These are phyloP conservation scores for Anthostomella pinea DNA, from an alignment of 2,329 filamentous ascomycete species.

Conservation along the genomic window DNA sequence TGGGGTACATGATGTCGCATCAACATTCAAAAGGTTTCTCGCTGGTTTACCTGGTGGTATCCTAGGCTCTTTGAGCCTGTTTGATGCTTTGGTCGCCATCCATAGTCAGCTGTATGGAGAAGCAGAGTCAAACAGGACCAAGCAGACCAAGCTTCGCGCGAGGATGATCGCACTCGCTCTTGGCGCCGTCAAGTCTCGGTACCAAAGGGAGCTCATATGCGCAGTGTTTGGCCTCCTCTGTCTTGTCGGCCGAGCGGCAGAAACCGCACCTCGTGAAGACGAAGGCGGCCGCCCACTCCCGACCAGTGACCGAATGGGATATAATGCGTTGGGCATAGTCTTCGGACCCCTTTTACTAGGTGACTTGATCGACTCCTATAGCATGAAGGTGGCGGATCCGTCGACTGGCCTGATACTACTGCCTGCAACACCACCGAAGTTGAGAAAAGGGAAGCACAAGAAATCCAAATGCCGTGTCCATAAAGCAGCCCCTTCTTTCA, in stretches of 20 bases:
- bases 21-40: conserved; percentile 64
- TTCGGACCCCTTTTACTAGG: conserved; percentile 64
- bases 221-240: conserved; percentile 65
- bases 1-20: conserved; percentile 63
- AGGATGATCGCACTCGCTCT: conserved; percentile 65
- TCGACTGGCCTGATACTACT: conserved; percentile 41
- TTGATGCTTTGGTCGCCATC: conserved; percentile 61
- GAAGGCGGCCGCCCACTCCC: conserved; percentile 49
- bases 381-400: conserved; percentile 43
- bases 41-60: conserved; percentile 63
- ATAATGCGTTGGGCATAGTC: conserved; percentile 58
- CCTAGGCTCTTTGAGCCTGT: conserved; percentile 58
- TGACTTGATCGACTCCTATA: conserved; percentile 52
- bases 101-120: conserved; percentile 53
- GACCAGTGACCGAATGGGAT: conserved; percentile 61
- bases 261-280: conserved; percentile 52
- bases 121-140: conserved; percentile 50
- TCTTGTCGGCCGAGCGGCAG: conserved; percentile 56
- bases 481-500: conserved; percentile 19
- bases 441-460: conserved; percentile 40
- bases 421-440: conserved; percentile 42
- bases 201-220: conserved; percentile 62
- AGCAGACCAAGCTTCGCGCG: conserved; percentile 56
- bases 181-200: conserved; percentile 55
- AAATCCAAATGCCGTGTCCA: conserved; percentile 16